A percentile compares a stretch with the other conserved stretches of the same genome.
Evolutionary conservation across 2,329 filamentous ascomycete species (phyloP).

Genomic region (Fusarium agapanthi): DNA sequence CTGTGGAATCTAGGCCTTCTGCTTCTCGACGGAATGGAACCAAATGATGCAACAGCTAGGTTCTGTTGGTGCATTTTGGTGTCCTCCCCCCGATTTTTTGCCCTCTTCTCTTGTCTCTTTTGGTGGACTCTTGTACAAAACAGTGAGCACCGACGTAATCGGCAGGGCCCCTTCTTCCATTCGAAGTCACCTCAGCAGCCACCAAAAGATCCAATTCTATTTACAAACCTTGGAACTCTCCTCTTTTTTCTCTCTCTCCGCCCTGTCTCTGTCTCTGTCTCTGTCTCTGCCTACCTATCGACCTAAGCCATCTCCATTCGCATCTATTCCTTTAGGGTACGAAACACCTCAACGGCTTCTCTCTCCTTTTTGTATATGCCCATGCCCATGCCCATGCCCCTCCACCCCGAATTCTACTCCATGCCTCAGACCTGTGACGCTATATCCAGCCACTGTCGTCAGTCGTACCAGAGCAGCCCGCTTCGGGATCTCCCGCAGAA

Average conservation of each 20-base stretch:
- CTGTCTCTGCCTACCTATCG: neutral
- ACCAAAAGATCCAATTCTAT: neutral
- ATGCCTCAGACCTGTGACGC: slow-evolving; percentile 26
- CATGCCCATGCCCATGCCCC: neutral
- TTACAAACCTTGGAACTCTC: neutral
- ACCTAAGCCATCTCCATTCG: neutral
- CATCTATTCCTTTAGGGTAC: neutral
- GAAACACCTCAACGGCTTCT: neutral
- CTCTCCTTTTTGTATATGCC: neutral
- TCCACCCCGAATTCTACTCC: slow-evolving; percentile 18
- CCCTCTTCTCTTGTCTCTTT: slow-evolving; percentile 18
- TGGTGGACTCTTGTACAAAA: slow-evolving; percentile 28
- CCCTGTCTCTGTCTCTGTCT: neutral
- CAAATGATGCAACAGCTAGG: slow-evolving; percentile 39
- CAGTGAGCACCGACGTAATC: slow-evolving; percentile 38
- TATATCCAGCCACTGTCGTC: slow-evolving; percentile 43
- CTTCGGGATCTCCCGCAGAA: slow-evolving; percentile 42
- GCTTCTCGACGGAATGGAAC: slow-evolving; percentile 25
- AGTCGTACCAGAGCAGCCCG: slow-evolving; percentile 37
- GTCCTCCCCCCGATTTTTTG: slow-evolving; percentile 20
- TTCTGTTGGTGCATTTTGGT: neutral
- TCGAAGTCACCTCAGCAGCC: neutral
- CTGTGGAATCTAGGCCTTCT: slow-evolving; percentile 32
- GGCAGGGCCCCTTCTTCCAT: slow-evolving; percentile 18
- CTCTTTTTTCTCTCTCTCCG: neutral